A percentile compares a stretch with the other conserved stretches of the same genome.
These are phyloP conservation scores for Xylaria multiplex DNA, from an alignment of 2,329 filamentous ascomycete genomes.

Conservation along the genomic window DNA sequence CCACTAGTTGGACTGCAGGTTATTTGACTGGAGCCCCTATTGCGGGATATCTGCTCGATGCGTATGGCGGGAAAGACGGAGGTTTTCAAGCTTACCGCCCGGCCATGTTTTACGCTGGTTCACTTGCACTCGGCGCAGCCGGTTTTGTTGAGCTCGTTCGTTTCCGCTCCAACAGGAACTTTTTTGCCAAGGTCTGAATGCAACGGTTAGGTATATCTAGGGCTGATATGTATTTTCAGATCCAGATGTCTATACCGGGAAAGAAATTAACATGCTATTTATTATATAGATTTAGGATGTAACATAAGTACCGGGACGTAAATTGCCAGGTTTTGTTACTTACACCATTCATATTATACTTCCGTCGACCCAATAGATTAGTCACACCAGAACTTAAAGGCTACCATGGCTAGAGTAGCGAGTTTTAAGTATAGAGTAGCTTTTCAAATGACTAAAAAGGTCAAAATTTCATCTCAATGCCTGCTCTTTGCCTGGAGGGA, in stretches of 20 bases:
- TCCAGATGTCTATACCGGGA: background rate
- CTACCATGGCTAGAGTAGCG: background rate
- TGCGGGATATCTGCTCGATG: conserved; percentile 66
- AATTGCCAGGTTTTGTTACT: background rate
- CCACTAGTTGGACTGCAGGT: conserved; percentile 68
- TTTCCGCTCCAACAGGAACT: conserved; percentile 53
- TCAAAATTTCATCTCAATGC: background rate
- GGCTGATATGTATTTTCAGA: background rate
- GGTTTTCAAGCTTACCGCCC: conserved; percentile 65
- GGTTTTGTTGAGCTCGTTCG: conserved; percentile 56
- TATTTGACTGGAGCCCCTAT: conserved; percentile 69
- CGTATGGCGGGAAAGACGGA: conserved; percentile 55
- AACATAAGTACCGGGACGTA: background rate
- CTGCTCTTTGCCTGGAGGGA: no score
- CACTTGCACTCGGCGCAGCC: conserved; percentile 59
- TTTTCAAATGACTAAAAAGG: background rate
- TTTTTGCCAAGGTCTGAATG: conserved; percentile 51
- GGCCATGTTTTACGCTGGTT: conserved; percentile 71
- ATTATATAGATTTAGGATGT: background rate
- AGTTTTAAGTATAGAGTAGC: background rate
- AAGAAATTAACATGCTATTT: background rate
- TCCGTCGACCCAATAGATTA: background rate
- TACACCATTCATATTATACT: background rate
- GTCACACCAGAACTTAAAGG: background rate
- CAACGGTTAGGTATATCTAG: background rate